Evolutionary conservation across 2,329 filamentous ascomycete species (phyloP), one percentile per base, ranked within the genome.

Genomic region (Neopestalotiopsis rosae): DNA sequence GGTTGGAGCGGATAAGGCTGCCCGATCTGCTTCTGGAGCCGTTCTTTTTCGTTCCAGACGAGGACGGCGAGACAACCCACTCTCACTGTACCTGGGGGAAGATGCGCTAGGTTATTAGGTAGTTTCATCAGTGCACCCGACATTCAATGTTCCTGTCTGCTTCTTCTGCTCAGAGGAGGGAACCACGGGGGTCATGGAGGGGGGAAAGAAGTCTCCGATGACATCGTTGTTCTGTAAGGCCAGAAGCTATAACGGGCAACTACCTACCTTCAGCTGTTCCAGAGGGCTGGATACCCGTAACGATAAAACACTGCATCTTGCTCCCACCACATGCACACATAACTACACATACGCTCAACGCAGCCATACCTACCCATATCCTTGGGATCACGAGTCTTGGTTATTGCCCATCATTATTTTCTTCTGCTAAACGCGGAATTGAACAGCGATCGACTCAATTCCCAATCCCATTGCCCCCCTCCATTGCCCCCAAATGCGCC

Each of bases 371-470:
- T 20, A 28, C 24, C 24, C 45, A 17, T 52, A 52, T 9, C 17
- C 34, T 38, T 38, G 34, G 34, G 34, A 38, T 38, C 45, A 52
- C 45, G 45, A 52, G 45, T 7, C 45, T 52, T 52, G 45, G 45
- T 20, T 17, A 4, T 38, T 52, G 45, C 45, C 45, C 45, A 52
- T 52, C 45, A n/a, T 52, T 17, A 52, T 52, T 52, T 52, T 52
- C 17, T 52, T 49, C 20, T 52, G 45, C 45, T 20, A 52, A 52
- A 52, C 45, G 45, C 45, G 45, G 45, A 52, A 52, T 4, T 34
- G 57, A 30, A 34, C 24, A 59, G 57, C 57, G 57, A 59, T 59
- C 24, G 57, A 59, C 57, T 59, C 45, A 52, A n/a, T 52, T 52
- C 17, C 45, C 45, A 17, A 52, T 14, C 34, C 34, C 6, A 10